Evolutionary conservation across 129 eudicot genomes (phyloP).

Genomic region (Artemisia annua): DNA sequence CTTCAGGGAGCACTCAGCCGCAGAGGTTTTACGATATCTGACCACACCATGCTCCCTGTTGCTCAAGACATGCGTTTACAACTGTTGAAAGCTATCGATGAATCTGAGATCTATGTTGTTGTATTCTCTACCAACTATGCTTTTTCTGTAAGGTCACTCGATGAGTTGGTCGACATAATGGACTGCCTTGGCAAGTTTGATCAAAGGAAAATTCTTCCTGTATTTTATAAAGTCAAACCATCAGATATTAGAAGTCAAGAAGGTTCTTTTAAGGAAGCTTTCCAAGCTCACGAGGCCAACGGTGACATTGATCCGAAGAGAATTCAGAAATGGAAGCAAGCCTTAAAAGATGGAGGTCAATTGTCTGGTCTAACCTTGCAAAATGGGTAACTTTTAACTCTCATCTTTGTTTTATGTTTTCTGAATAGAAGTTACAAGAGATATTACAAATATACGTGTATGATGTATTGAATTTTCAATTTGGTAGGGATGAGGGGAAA

Average conservation of each 20-base stretch:
- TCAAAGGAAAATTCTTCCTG: slow-evolving; percentile 15
- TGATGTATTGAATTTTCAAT: neutral
- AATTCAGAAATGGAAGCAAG: slow-evolving; percentile 17
- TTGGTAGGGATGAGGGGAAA: slow-evolving; percentile 25
- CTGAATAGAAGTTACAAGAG: neutral
- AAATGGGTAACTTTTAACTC: neutral
- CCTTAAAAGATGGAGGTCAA: slow-evolving; percentile 16
- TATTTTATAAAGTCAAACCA: slow-evolving; percentile 18
- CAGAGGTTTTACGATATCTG: slow-evolving; percentile 13
- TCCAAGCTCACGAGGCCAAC: neutral
- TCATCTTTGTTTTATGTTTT: neutral
- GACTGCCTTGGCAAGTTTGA: neutral
- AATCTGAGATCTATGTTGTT: slow-evolving; percentile 25
- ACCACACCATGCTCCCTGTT: slow-evolving; percentile 9
- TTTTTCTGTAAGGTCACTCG: slow-evolving; percentile 13
- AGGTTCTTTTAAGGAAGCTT: slow-evolving; percentile 20
- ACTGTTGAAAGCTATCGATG: slow-evolving; percentile 9
- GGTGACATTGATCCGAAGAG: neutral
- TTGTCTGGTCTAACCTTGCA: slow-evolving; percentile 16
- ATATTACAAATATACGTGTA: no score
- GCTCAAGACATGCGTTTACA: neutral
- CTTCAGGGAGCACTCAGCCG: slow-evolving; percentile 3
- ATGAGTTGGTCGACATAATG: slow-evolving; percentile 18
- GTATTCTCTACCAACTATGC: slow-evolving; percentile 19
- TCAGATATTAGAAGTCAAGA: slow-evolving; percentile 11